Base-by-base conservation (phyloP, 305 asterid species). In the Fraxinus platypoda region DNA sequence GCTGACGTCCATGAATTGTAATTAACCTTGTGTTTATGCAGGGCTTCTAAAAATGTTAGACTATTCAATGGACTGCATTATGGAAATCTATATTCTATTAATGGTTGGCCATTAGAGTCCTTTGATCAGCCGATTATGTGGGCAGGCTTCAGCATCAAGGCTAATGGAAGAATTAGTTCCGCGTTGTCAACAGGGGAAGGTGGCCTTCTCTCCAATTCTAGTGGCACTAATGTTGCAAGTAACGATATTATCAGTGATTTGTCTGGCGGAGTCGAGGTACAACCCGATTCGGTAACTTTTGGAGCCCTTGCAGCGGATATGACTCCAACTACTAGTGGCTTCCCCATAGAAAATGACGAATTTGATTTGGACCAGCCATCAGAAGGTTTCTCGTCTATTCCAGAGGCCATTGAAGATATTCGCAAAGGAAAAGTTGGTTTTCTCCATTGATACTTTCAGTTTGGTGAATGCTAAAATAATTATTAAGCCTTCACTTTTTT, bases 371-470 rank as follows among this genome's bases (percentile, higher is more conserved):
- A 95, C 84, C 28, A 41, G 75, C 98, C 98, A 8, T 88, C 93
- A 21, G 82, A 78, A 87, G 98, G 97, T 73, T 91, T 94, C 88
- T 92, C 99, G 2, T 88, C 93, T 62, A 88, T 95, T 37, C 78
- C 91, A 0, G 99, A 91, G 83, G 97, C 98, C 76, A 90, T 95
- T 80, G 94, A 94, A 75, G 99, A 94, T 83, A 90, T 95, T 78
- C 94, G 94, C 66, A 79, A 88, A 59, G 99, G 99, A 85, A 94
- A 91, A 94, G 99, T 91, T 31, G 0, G 35, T 88, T 83, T 81
- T 83, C 78, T 71, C 33, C 6, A 64, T 62, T 77, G 52, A 72
- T 34, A 4, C 57, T 12, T 11, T 79, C 68, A 78, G 30, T 26
- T 23, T 46, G 77, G 4, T 71, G 64, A 43, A 41, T 64, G 83